A percentile compares a stretch with the other conserved stretches of the same genome.
Conservation (phyloP, 441 rosid species). For the Rhodomyrtus psidioides region DNA sequence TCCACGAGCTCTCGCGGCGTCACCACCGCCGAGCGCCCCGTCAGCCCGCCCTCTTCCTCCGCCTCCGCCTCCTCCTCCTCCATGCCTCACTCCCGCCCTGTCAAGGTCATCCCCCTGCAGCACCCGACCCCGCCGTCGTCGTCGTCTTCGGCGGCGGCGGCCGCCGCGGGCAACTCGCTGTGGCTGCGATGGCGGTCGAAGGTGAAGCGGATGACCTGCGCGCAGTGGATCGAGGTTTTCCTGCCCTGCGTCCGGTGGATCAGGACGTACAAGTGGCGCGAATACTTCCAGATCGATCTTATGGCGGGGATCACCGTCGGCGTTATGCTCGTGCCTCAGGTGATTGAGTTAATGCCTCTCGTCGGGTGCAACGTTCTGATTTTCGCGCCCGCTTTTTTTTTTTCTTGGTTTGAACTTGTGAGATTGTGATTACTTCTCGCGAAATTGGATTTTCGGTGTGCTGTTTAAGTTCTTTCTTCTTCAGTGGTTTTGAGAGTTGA, state of each 20-base stretch:
- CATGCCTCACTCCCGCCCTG: constrained; percentile 47
- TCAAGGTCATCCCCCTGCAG: constrained; percentile 65
- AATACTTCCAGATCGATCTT: constrained; percentile 70
- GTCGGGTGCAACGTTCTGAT: neutral
- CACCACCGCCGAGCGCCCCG: neutral
- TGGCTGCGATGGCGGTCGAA: constrained; percentile 28
- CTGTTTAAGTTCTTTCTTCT: neutral
- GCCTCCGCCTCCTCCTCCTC: constrained; percentile 7
- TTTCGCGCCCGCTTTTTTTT: neutral
- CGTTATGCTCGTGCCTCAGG: constrained; percentile 98
- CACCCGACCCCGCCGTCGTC: constrained; percentile 32
- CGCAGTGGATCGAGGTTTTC: constrained; percentile 46
- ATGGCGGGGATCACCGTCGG: constrained; percentile 88
- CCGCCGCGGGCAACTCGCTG: constrained; percentile 9
- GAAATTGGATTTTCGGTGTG: neutral
- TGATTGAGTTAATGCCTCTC: constrained; percentile 6
- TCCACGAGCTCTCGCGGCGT: constrained; percentile 45
- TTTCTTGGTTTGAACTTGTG: constrained; percentile 3
- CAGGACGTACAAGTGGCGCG: constrained; percentile 62
- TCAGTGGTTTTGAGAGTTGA: neutral
- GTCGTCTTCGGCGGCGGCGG: neutral
- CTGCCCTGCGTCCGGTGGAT: constrained; percentile 87
- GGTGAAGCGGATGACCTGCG: constrained; percentile 40
- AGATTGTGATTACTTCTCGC: neutral
- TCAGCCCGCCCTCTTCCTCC: constrained; percentile 5